Evolutionary conservation across 805 yeast genomes (phyloP), one percentile per base, ranked within the genome.

Genomic region (Saccharomycopsis fodiens): DNA sequence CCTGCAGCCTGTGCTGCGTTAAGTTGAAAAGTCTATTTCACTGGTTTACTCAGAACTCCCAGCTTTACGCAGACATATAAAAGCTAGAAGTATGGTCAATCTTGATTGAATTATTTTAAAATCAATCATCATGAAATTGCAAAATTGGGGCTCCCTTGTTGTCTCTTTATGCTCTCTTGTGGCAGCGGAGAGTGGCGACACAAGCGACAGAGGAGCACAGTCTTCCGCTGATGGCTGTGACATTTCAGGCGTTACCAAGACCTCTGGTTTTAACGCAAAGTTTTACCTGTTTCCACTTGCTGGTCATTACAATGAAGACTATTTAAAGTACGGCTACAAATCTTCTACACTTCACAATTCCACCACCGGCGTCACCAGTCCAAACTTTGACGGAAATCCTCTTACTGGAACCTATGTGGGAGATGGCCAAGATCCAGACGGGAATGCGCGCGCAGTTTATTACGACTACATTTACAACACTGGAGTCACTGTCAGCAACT

Each of bases 401-500:
- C 10, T 25, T 25, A 10, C 10, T 7, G 10, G 10, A 25, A 10
- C 10, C 10, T 25, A 25, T 25, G 29, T 25, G 10, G 29, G 10
- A 6, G 10, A 10, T 25, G 10, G 10, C 29, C 10, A 10, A 25
- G 10, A 25, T 25, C 10, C 10, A 7, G 29, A 10, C 10, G 6
- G 29, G 29, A 10, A 25, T 25, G 29, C 10, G 29, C 10, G 6
- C 29, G 10, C 29, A 6, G 10, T 25, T 10, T 25, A 25, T 10
- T 6, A 25, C 10, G 10, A 25, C 29, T 7, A 6, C 6, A 25
- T 25, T 10, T 25, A 25, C 10, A 25, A 25, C 29, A 25, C 29
- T 25, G 29, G 10, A 10, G 10, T 48, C 3, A 53, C 56, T 10
- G 30, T 52, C 23, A 30, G 54, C n/a, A 52, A 56, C 38, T 50